Base-by-base conservation (phyloP, 169 alveolate genomes). In the Theileria sp. region DNA sequence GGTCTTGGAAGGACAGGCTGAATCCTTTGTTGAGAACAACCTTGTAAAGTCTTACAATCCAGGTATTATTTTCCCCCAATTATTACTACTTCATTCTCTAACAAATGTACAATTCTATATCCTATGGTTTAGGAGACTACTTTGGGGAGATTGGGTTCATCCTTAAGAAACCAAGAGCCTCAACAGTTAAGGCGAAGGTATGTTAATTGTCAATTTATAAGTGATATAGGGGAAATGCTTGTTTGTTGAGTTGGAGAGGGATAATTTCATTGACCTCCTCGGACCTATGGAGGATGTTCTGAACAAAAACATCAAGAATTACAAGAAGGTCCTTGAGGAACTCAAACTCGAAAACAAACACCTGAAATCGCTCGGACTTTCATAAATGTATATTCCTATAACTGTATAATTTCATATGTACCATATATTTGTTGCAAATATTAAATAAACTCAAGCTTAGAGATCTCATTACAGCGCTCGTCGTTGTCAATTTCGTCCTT, bases 101-200 rank as follows among this genome's bases (percentile, higher is more conserved):
- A 10, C 15, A 30, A 15, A 69, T 44, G 1, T n/a, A 7, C 23
- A 44, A 23, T 25, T 5, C 25, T 58, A 25, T 19, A 69, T 79
- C 34, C 44, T 49, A 36, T 13, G 30, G 30, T 28, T 54, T 71
- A 81, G 99, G 99, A 1, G 98, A 96, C 73, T 96, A 96, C 89
- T 98, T 98, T 88, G 99, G 99, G n/a, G 99, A 98, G 87, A 86
- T 98, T 34, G 98, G 99, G 58, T 87, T 97, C 32, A 64, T 98
- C 5, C 95, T 93, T 58, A 95, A 96, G 68, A 94, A 96, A 19
- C 98, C 98, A 19, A 92, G 99, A 89, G 97, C 98, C 62, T 98
- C 98, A 38, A 96, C 97, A 74, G 97, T 97, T 58, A 92, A 93
- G 70, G 98, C 98, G 13, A 70, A 58, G 75, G 84, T 65, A 65